These are phyloP conservation scores for Boletus rubropictus DNA, from an alignment of 768 basidiomycete species.

Conservation along the genomic window DNA sequence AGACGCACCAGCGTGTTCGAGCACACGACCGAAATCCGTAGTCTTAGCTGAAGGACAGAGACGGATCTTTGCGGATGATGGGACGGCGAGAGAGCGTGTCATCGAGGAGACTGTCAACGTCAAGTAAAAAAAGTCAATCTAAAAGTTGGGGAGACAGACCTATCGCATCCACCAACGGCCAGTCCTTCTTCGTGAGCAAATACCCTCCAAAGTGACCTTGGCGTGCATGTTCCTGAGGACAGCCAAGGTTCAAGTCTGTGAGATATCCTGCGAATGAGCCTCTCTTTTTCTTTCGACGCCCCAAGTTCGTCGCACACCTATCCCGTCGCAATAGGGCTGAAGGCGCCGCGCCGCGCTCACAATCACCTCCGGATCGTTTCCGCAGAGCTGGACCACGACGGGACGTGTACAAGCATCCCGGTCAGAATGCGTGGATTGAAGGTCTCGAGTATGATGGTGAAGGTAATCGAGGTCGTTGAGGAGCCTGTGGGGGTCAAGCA, in stretches of 20 bases:
- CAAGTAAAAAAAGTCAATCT: background rate
- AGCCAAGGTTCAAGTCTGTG: constrained; percentile 75
- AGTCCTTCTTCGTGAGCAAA: constrained; percentile 65
- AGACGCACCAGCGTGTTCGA: constrained; percentile 62
- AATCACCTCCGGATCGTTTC: constrained; percentile 59
- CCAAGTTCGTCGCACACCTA: constrained; percentile 42
- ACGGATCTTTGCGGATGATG: constrained; percentile 60
- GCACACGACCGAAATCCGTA: constrained; percentile 46
- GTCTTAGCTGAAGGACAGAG: constrained; percentile 52
- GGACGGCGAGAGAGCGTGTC: constrained; percentile 55
- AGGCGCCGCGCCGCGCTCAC: constrained; percentile 57
- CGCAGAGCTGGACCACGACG: constrained; percentile 69
- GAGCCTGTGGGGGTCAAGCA: constrained; percentile 61
- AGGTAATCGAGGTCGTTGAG: constrained; percentile 61
- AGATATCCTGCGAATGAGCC: constrained; percentile 8
- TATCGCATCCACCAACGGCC: constrained; percentile 61
- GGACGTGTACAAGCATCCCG: constrained; percentile 33
- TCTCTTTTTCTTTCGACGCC: too few species aligned
- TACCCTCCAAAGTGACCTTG: constrained; percentile 71
- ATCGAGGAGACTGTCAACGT: constrained; percentile 52
- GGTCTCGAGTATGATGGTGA: constrained; percentile 55
- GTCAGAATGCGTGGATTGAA: constrained; percentile 28
- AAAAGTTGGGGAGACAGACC: constrained; percentile 38
- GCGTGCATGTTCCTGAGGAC: constrained; percentile 65
- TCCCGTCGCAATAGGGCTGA: constrained; percentile 57